Evolutionary conservation across 169 alveolate species (phyloP), one percentile per base, ranked within the genome.

Genomic region (Miamiensis avidus): DNA sequence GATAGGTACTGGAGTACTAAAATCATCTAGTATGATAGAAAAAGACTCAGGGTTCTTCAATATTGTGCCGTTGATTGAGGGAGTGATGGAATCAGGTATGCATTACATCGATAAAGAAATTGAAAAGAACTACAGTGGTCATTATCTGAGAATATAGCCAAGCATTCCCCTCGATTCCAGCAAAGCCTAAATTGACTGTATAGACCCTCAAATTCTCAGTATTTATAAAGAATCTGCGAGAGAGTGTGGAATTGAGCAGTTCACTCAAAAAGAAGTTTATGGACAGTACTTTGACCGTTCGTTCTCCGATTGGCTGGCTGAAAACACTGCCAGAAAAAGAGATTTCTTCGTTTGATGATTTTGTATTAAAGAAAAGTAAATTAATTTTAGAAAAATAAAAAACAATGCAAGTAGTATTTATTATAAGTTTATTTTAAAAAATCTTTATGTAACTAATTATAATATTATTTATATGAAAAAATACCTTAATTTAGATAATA

Each of bases 61-160:
- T 74, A 75, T 85, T 26, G 76, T 31, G 0, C 69, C 82, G 30
- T 73, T 85, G 6, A 79, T 85, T 34, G 82, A 85, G 73, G 76
- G 82, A 28, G 73, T 85, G 20, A 82, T 82, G 16, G 83, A 78
- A 34, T 74, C 86, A 28, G 78, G 78, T 33, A 26, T 75, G 28
- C 86, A 81, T 30, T 85, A 78, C 74, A 82, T 85, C 25, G 89
- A 85, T 78, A 79, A 29, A 30, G 85, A 85, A 34, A 73, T 85
- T 4, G 74, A 74, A 34, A 4, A 69, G 72, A 82, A 75, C 0
- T 82, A 79, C 49, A 65, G 33, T n/a, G 89, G 82, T 0, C 78
- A 79, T 34, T 85, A 85, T 79, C 73, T 85, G 0, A 78, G 86
- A 74, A 79, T 79, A 28, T 69, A 29, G 34, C 85, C 89, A 31